Percentiles rank a stretch among this genome's conserved stretches.
Conservation (phyloP, 192 early-diverging fungal genomes). For the Jimgerdemannia lactiflua region DNA sequence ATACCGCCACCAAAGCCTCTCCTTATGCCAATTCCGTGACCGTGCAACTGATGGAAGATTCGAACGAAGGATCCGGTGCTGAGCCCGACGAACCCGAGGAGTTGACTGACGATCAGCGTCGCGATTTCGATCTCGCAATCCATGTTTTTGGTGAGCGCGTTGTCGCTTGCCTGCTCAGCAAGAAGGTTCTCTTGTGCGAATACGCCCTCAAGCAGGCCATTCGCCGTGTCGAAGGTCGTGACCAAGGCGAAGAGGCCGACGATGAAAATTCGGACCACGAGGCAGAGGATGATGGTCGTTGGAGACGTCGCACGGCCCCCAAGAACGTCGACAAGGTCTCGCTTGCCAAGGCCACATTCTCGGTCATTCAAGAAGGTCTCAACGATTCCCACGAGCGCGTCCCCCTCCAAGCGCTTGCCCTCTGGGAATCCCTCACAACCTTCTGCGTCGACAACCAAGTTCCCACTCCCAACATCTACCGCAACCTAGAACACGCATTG, state of each 20-base stretch:
- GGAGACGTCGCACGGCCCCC: neutral
- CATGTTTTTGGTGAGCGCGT: slow-evolving; percentile 43
- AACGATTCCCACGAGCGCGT: slow-evolving; percentile 56
- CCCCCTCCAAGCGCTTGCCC: slow-evolving; percentile 32
- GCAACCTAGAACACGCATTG: too few species aligned
- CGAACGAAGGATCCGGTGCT: neutral
- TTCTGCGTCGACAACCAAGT: slow-evolving; percentile 46
- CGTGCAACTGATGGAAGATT: neutral
- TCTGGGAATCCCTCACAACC: slow-evolving; percentile 50
- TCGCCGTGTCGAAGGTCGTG: slow-evolving; percentile 33
- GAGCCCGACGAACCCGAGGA: slow-evolving; percentile 13
- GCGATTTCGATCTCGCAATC: slow-evolving; percentile 32
- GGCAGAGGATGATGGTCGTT: too few species aligned
- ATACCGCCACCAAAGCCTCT: neutral
- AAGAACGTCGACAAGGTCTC: slow-evolving; percentile 13
- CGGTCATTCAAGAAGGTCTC: slow-evolving; percentile 42
- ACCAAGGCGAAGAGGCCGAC: slow-evolving; percentile 23
- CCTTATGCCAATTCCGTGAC: neutral
- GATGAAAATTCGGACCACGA: too few species aligned
- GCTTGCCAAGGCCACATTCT: slow-evolving; percentile 46
- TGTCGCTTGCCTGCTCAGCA: slow-evolving; percentile 45
- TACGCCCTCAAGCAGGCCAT: slow-evolving; percentile 50
- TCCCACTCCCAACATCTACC: too few species aligned
- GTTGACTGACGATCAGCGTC: slow-evolving; percentile 27
- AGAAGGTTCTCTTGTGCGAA: slow-evolving; percentile 48